Evolutionary conservation across 2,329 filamentous ascomycete genomes (phyloP).

Genomic region (Botrytis fragariae): DNA sequence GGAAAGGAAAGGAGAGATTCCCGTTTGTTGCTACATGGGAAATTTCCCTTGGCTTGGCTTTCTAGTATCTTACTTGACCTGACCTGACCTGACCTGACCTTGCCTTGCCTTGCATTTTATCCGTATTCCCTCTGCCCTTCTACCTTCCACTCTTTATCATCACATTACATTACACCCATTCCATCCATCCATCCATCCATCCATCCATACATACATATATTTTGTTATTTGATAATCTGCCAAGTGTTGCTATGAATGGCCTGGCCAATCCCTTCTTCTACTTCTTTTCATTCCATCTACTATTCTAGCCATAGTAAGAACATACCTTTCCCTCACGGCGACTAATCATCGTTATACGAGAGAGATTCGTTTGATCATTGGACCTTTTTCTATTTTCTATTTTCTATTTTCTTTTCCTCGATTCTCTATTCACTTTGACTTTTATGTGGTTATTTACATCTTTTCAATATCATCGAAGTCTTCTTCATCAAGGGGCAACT

Average conservation of each 20-base stretch:
- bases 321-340: background rate
- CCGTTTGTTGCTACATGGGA: background rate
- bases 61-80: background rate
- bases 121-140: background rate
- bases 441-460: background rate
- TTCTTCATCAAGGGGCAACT: constrained; percentile 12
- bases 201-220: background rate
- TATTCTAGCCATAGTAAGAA: background rate
- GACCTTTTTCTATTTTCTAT: background rate
- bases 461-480: background rate
- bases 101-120: background rate
- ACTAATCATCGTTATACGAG: background rate
- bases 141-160: background rate
- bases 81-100: too few species aligned
- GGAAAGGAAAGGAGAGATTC: background rate
- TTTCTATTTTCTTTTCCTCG: background rate
- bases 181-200: background rate
- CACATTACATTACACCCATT: background rate
- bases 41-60: background rate
- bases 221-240: background rate
- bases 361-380: background rate
- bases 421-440: background rate
- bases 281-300: background rate
- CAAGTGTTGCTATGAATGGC: background rate
- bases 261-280: background rate